A percentile compares a stretch with the other conserved stretches of the same genome.
These are phyloP conservation scores for Cyclotella kingstonii DNA, from an alignment of 108 stramenopile species.

Conservation along the genomic window DNA sequence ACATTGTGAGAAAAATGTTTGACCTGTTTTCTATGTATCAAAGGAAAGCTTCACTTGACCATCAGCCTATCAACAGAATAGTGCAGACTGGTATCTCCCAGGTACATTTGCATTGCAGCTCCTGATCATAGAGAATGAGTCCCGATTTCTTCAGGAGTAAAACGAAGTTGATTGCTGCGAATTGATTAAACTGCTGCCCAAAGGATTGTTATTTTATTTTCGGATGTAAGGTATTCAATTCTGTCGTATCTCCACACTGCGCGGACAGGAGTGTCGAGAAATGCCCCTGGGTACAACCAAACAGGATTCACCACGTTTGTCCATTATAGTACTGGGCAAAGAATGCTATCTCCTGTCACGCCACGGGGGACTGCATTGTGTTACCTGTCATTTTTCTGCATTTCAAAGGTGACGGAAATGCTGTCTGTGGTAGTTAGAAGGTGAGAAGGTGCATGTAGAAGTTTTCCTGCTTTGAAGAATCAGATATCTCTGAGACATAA, in stretches of 20 bases:
- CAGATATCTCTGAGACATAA: neutral
- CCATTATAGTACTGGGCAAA: neutral
- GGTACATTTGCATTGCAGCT: too few species aligned
- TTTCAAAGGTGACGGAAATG: conserved; percentile 6
- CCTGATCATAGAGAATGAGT: too few species aligned
- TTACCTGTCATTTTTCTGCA: conserved; percentile 5
- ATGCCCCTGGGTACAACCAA: neutral
- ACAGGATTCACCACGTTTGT: neutral
- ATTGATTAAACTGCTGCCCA: neutral
- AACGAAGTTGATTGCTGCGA: neutral
- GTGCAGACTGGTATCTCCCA: too few species aligned
- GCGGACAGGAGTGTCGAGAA: neutral
- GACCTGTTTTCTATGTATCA: too few species aligned
- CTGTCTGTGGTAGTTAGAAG: neutral
- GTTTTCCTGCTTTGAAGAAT: neutral
- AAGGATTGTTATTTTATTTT: neutral
- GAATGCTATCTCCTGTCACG: neutral
- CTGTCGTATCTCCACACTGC: conserved; percentile 1
- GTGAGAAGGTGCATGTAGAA: neutral
- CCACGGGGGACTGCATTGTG: neutral
- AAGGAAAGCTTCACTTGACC: too few species aligned
- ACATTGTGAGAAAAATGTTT: too few species aligned
- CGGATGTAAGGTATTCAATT: conserved; percentile 7
- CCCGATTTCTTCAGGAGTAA: neutral
- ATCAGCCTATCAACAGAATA: too few species aligned